Evolutionary conservation across 495 filamentous ascomycete species (phyloP).

Genomic region (Hypoxylon subgilvum): DNA sequence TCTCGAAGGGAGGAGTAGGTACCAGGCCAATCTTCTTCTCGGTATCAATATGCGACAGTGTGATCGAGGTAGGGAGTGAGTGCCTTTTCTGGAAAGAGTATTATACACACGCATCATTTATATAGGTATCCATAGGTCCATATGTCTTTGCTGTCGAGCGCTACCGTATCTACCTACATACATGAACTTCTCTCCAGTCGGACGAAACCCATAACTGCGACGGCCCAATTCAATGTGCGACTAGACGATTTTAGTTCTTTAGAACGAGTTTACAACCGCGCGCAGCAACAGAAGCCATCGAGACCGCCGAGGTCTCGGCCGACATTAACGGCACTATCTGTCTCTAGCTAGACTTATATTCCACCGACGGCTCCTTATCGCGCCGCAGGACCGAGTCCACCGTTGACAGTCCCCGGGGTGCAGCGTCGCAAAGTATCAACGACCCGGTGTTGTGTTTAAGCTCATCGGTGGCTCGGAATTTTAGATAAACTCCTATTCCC

Average conservation of each 20-base stretch:
- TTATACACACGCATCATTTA: too few species aligned
- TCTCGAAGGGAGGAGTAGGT: too few species aligned
- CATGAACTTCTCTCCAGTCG: neutral
- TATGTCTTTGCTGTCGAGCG: too few species aligned
- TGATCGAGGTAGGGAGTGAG: too few species aligned
- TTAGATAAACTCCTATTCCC: conserved; percentile 1
- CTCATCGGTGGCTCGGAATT: neutral
- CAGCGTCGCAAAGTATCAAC: neutral
- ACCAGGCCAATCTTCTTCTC: too few species aligned
- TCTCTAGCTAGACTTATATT: neutral
- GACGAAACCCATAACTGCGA: neutral
- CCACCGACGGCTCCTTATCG: neutral
- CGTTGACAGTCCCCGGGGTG: neutral
- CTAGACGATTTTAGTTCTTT: too few species aligned
- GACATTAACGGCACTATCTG: neutral
- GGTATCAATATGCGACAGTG: too few species aligned
- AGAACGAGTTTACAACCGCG: too few species aligned
- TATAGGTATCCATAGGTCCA: too few species aligned
- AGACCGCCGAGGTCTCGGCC: conserved; percentile 1
- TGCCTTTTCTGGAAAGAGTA: neutral
- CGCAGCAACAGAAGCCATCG: neutral
- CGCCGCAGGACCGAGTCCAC: neutral
- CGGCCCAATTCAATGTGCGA: neutral
- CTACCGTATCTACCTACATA: neutral
- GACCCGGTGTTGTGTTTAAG: neutral